Evolutionary conservation across 345 rosid genomes (phyloP), one percentile per base, ranked within the genome.

Genomic region (Dipteronia dyeriana): DNA sequence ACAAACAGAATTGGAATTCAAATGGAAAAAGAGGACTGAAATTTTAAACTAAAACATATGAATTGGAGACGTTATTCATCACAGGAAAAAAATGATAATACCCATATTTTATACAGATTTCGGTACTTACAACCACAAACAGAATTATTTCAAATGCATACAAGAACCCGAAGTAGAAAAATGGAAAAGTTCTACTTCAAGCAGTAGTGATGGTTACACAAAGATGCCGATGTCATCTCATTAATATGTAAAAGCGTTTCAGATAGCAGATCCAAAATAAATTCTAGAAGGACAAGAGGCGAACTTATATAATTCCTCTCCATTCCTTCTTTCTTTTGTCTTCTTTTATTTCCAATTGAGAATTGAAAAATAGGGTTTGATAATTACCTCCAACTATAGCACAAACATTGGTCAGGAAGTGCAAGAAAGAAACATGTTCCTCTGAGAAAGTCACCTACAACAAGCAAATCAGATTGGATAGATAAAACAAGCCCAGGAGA

Each of bases 331-430:
- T 59, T 20, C 3, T 59, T 59, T 22, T 22, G 26, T 20, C 26
- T 59, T 59, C 26, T 59, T 59, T 59, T 20, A 8, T 59, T 59
- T 59, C 63, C 57, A 53, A 16, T 53, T 53, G 2, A 16, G 20
- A 59, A 22, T n/a, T 59, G 12, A 19, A 59, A 59, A 59, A 16
- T 20, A 20, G 63, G 63, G 26, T 59, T 65, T 19, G 25, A 62
- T 22, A 53, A 45, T 81, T 87, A 90, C 98, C 99, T 90, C 99
- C 99, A 29, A 94, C 97, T 59, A 96, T 91, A 45, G 98, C 99
- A 23, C 99, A 96, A 49, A 94, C 92, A 78, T 90, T 96, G 14
- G 98, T 94, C 76, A 94, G 79, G 84, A 96, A 94, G 86, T 96
- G 99, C 79, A 96, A 83, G 91, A 94, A 96, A n/a, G 97, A 89